Evolutionary conservation across 148 eudicot genomes (phyloP), one percentile per base, ranked within the genome.

Genomic region (Spergularia bocconei): DNA sequence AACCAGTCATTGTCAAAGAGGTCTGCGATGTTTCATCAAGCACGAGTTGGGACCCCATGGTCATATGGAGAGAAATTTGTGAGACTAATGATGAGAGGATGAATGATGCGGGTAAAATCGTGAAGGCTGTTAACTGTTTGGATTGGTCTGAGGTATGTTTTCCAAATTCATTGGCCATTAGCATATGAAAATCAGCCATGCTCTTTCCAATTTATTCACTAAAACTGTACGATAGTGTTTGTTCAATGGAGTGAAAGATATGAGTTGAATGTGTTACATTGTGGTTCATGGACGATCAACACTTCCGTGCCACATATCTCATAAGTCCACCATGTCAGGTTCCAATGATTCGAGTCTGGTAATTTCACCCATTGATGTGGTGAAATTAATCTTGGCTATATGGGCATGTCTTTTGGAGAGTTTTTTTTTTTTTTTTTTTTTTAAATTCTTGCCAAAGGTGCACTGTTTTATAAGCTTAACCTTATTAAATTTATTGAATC

Each of bases 111-210:
- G 68, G 77, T 80, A 88, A 89, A 88, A 63, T 52, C 74, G 96
- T 94, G 85, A 94, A 87, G 78, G 98, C 93, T 79, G 62, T 94
- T 72, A 91, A 94, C 79, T 94, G 97, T 85, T 79, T 82, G 64
- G 87, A 91, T 72, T 75, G 87, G 83, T 87, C 88, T 73, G 96
- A 94, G 98, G 98, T 94, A 83, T 65, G 78, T 33, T 76, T 71
- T 67, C 48, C 41, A 41, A 17, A 53, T 50, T 36, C 19, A 47
- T 41, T 75, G 53, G 72, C 66, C 41, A 56, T 65, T 13, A 39
- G 11, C 60, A 29, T 29, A 29, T 29, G 36, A 29, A 29, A 29
- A 29, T 29, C 36, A 29, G 36, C 36, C 36, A 29, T 29, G 36
- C 36, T 29, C 36, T 44, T 71, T 25, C 7, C 20, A 53, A 16